Base-by-base conservation (phyloP, 2,329 filamentous ascomycete genomes). In the Penicillium expansum region DNA sequence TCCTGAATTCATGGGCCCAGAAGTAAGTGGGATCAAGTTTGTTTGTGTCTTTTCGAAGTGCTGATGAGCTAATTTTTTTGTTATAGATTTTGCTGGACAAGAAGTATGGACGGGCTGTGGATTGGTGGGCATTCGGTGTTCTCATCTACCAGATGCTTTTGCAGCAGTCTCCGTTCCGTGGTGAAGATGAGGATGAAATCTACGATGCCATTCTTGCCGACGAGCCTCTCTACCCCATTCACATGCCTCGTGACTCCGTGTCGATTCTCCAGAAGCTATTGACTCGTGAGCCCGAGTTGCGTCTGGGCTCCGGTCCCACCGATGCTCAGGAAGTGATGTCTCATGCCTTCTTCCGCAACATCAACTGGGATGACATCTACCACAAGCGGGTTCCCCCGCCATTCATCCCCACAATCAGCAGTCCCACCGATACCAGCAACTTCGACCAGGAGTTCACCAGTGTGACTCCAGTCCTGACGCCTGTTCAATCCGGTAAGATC, bases 61-160 rank as follows among this genome's bases (percentile, higher is more conserved):
- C 22, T 41, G 35, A 27, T 48, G 48, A 44, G 48, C 60, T 66
- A 64, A 79, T 60, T 18, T 32, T 18, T 32, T 7, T 4, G 35
- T 43, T 22, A 18, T 61, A 95, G 89, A 99, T 99, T 77, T 80
- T 99, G 35, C 82, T 97, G 56, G 94, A 99, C 74, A 99, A 99
- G 82, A 97, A 97, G 73, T 99, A 99, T 69, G 93, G 92, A 44
- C 88, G 94, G 57, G 91, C 94, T 16, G 94, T 99, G 42, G 94
- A 99, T 75, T 99, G 94, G 94, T 99, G 94, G 94, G 95, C 95
- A 7, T 99, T 99, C 76, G 94, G 94, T 74, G 94, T 99, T 32
- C 80, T 99, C 67, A 99, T 99, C 69, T 99, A 99, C 79, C 94
- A 99, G 76, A 99, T 99, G 95, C 88, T 99, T 56, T 85, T 99